phyloP scores from a whole-genome alignment of 768 basidiomycete species.

The Pisolithus tinctorius region DNA sequence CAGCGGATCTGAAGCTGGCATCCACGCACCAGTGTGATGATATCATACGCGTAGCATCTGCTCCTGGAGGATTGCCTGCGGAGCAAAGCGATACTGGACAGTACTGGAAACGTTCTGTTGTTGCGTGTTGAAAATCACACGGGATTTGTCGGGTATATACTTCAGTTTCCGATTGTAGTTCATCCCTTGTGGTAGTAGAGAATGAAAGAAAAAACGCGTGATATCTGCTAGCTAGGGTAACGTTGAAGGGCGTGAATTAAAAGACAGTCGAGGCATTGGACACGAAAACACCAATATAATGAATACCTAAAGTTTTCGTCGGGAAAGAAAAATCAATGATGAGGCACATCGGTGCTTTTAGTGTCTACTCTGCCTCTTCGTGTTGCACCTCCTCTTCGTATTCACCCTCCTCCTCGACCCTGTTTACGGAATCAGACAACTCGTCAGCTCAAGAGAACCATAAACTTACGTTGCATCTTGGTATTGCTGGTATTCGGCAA shows the following conservation, averaged over 20 bases:
- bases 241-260: slow-evolving; percentile 23
- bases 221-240: slow-evolving; percentile 24
- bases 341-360: slow-evolving; percentile 15
- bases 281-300: slow-evolving; percentile 25
- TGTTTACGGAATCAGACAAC: slow-evolving; percentile 24
- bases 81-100: not conserved
- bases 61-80: not conserved
- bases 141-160: not conserved
- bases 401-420: slow-evolving; percentile 82
- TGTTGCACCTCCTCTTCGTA: slow-evolving; percentile 72
- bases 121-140: not conserved
- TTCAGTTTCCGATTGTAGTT: slow-evolving; percentile 2
- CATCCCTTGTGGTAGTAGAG: not conserved
- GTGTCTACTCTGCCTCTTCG: slow-evolving; percentile 51
- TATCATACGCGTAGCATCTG: not conserved
- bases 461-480: slow-evolving; percentile 85
- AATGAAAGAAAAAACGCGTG: slow-evolving; percentile 10
- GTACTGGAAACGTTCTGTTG: not conserved
- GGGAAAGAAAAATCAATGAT: slow-evolving; percentile 18
- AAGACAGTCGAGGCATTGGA: slow-evolving; percentile 20
- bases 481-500: slow-evolving; percentile 97
- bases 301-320: slow-evolving; percentile 31
- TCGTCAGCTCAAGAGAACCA: not conserved
- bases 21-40: not conserved
- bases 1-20: too few relatives aligned